A percentile compares a stretch with the other conserved stretches of the same genome.
Conservation (phyloP, 768 basidiomycete genomes). For the Pleurotus cornucopiae region DNA sequence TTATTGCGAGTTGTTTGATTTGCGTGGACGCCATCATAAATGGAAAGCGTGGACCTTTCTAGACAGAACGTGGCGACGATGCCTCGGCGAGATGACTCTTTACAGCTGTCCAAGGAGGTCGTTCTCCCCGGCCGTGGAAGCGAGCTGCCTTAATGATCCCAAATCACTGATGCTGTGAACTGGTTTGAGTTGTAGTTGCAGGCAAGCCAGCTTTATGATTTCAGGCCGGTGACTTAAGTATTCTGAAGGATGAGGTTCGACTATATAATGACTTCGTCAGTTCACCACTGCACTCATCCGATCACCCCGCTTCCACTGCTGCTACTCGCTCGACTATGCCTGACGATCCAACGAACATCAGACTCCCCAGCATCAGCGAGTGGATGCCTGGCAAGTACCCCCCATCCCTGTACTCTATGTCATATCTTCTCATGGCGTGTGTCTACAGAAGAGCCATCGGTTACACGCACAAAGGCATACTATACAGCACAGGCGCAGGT, state of each 20-base stretch:
- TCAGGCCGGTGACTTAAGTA: conserved; percentile 1
- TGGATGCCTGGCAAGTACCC: neutral
- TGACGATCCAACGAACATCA: neutral
- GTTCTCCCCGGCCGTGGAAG: too few species aligned
- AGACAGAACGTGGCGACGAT: neutral
- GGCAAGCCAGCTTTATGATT: too few species aligned
- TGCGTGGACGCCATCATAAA: neutral
- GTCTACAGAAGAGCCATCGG: neutral
- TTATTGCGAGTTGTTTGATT: neutral
- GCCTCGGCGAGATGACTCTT: neutral
- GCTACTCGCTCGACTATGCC: neutral
- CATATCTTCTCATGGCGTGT: neutral
- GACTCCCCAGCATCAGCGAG: conserved; percentile 5
- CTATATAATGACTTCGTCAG: neutral
- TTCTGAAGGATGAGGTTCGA: neutral
- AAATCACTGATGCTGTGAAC: too few species aligned
- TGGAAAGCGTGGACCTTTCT: neutral
- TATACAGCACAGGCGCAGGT: too few species aligned
- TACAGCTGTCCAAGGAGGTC: too few species aligned
- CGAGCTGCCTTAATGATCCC: too few species aligned
- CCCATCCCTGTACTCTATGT: neutral
- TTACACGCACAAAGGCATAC: neutral
- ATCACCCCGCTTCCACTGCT: neutral
- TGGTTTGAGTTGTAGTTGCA: too few species aligned
- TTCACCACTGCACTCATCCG: conserved; percentile 5